Evolutionary conservation across 805 yeast genomes (phyloP), one percentile per base, ranked within the genome.

Genomic region (Candida nemodendra): DNA sequence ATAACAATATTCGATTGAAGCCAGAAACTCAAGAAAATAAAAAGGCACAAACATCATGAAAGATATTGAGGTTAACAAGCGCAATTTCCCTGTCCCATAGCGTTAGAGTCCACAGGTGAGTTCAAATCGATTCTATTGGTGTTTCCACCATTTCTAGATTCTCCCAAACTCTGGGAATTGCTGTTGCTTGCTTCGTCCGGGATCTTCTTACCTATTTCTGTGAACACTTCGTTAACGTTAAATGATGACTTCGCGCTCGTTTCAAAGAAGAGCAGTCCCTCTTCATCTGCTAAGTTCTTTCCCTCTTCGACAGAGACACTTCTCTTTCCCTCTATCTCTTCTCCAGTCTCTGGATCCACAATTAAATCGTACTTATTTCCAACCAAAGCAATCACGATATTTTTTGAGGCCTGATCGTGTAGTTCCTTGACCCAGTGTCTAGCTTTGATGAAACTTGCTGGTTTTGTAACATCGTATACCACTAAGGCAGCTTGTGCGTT

Each of bases 351-450:
- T 18, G 54, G 62, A 34, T 57, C 69, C 38, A 79, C 81, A 11
- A 81, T 76, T 45, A 91, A 68, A 64, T 91, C 99, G 42, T 78
- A 76, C 66, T 91, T 91, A 69, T 90, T 91, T 26, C 96, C 99
- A 19, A 90, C 96, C 26, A 91, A 71, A 3, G 98, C 98, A 61
- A 91, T 89, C 41, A 88, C 79, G 35, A 91, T 91, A 46, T 84
- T 90, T 47, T 86, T 85, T n/a, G 85, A 74, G 14, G 97, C 97
- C 65, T 90, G 98, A 50, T 90, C 95, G 57, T 88, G 95, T 50
- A 91, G 74, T 61, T 91, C 98, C 57, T 85, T 85, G 38, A 91
- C 96, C 99, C 99, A 91, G 65, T 91, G 97, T 54, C 97, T 84
- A 6, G 98, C 98, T 64, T 91, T 89, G 53, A 89, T 82, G 54